These are phyloP conservation scores for sweet orange (Citrus sinensis) DNA, from an alignment of 345 rosid species.

Conservation along the genomic window DVS_A1.0 CM039167.1:6716001-6716500, in stretches of 20 bases:
- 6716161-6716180: not conserved
- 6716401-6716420: conserved; percentile 98
- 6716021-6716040: not conserved
- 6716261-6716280: not conserved
- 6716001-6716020: not conserved
- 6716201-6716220: not conserved
- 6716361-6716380: conserved; percentile 83
- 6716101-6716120: conserved; percentile 67
- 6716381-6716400: conserved; percentile 91
- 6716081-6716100: conserved; percentile 48
- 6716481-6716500: conserved; percentile 97
- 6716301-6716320: conserved; percentile 96
- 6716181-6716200: not conserved
- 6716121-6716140: conserved; percentile 46
- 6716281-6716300: conserved; percentile 71
- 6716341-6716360: conserved; percentile 98
- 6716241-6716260: not conserved
- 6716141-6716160: not conserved
- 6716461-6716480: conserved; percentile 99
- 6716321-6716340: conserved; percentile 78
- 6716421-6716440: conserved; percentile 99
- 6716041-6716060: not conserved
- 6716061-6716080: conserved; percentile 33
- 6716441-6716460: conserved; percentile 96
- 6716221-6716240: not conserved